Conservation (phyloP, 208 protist genomes). For the Leptomonas seymouri region DNA sequence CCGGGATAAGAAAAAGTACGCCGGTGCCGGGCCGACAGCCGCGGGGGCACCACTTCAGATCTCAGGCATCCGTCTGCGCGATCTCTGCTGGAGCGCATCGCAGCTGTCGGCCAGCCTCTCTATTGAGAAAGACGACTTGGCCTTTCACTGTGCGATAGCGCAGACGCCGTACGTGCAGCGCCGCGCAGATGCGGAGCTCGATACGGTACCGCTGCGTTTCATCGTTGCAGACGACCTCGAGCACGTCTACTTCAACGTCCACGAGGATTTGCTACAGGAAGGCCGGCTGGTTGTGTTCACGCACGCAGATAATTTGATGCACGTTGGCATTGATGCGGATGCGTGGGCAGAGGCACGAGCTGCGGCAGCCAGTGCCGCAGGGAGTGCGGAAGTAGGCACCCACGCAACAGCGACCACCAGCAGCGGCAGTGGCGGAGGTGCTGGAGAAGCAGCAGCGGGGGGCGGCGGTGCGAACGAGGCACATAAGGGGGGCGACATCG, state of each 20-base stretch:
- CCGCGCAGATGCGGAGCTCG: slow-evolving; percentile 27
- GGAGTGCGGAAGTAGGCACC: background rate
- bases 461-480: background rate
- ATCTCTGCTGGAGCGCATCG: slow-evolving; percentile 25
- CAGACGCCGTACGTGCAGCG: slow-evolving; percentile 34
- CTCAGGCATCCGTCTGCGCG: slow-evolving; percentile 22
- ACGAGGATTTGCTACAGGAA: slow-evolving; percentile 49
- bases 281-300: slow-evolving; percentile 60
- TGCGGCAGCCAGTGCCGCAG: slow-evolving; percentile 2
- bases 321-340: slow-evolving; percentile 31
- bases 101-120: slow-evolving; percentile 19
- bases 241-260: slow-evolving; percentile 55
- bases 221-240: slow-evolving; percentile 37
- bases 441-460: background rate
- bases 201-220: slow-evolving; percentile 43
- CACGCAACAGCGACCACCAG: background rate
- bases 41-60: slow-evolving; percentile 19
- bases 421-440: background rate
- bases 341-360: slow-evolving; percentile 24
- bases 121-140: slow-evolving; percentile 15
- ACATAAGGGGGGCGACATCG: background rate
- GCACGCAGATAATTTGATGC: slow-evolving; percentile 35
- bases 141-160: slow-evolving; percentile 38
- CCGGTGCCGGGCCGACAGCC: background rate
- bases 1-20: slow-evolving; percentile 15